Evolutionary conservation across 2,329 filamentous ascomycete genomes (phyloP), one percentile per base, ranked within the genome.

Genomic region (Alternaria postmessia): DNA sequence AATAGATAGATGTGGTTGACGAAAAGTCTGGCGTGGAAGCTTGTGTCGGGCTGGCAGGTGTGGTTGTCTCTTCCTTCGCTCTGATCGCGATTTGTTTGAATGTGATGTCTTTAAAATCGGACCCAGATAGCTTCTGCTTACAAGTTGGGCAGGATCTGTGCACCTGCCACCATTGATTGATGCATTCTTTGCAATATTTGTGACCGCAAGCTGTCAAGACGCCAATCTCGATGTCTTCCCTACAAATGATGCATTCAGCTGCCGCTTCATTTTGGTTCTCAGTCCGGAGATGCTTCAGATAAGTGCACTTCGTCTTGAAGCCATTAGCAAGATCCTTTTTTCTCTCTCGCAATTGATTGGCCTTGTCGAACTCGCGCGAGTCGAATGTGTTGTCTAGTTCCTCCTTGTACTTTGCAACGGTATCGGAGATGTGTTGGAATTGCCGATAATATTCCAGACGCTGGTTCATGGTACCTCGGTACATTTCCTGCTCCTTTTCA

Each of bases 391-490:
- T 81, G 22, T 89, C 84, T 22, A 86, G 80, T 51, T 83, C 82
- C 11, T 90, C 89, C 57, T 93, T 89, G 57, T 91, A 91, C 1
- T 91, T 89, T 5, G 87, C 86, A 0, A 98, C 92, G 18, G 88
- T 92, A 73, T 98, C 94, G 0, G 94, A 97, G n/a, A 98, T 88
- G 26, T 88, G 86, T 74, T 98, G 95, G 11, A 98, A 84, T 72
- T 97, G 93, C 5, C 90, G 88, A 74, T 98, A 98, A 74, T 93
- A 98, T 58, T 95, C 93, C 0, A 97, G 80, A 14, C 95, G 89
- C 38, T 88, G 84, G 71, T 98, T 98, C 88, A 96, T 94, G 0
- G 90, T 88, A 16, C 84, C 83, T 28, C 88, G 90, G 75, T 96
- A 95, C 28, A 88, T 81, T 47, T 94, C 89, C 6, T 93, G 81